A percentile compares a stretch with the other conserved stretches of the same genome.
Conservation (phyloP, 2,329 filamentous ascomycete species). For the Botrytis deweyae region DNA sequence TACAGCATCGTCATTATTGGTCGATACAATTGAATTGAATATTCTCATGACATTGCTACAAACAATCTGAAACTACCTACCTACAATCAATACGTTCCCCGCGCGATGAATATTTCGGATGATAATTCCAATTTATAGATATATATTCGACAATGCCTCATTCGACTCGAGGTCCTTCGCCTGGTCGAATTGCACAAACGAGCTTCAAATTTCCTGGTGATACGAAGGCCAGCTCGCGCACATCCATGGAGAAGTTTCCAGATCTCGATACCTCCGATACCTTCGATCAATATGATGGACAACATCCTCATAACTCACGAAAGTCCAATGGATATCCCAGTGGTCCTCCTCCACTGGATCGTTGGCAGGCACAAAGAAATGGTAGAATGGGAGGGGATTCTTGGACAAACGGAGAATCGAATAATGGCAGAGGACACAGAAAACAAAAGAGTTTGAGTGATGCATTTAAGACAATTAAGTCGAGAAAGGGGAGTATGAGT, state of each 20-base stretch:
- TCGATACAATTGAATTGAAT: background rate
- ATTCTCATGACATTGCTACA: slow-evolving; percentile 23
- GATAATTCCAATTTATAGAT: slow-evolving; percentile 3
- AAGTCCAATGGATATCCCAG: slow-evolving; percentile 35
- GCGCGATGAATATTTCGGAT: slow-evolving; percentile 13
- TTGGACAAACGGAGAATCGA: slow-evolving; percentile 32
- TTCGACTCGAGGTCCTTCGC: slow-evolving; percentile 44
- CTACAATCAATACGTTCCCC: slow-evolving; percentile 19
- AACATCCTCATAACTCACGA: slow-evolving; percentile 26
- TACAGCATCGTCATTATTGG: slow-evolving; percentile 10
- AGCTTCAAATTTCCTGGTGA: slow-evolving; percentile 38
- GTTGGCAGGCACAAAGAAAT: slow-evolving; percentile 62
- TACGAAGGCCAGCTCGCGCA: slow-evolving; percentile 29
- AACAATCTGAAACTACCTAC: slow-evolving; percentile 23
- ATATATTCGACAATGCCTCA: slow-evolving; percentile 42
- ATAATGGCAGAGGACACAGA: slow-evolving; percentile 48
- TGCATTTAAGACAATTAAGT: slow-evolving; percentile 80
- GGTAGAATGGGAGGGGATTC: slow-evolving; percentile 38
- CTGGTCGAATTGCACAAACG: slow-evolving; percentile 35
- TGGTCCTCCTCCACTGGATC: slow-evolving; percentile 44
- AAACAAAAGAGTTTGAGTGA: slow-evolving; percentile 86
- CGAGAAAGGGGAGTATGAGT: slow-evolving; percentile 79
- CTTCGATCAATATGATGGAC: slow-evolving; percentile 24
- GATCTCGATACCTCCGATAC: slow-evolving; percentile 47
- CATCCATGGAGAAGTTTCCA: slow-evolving; percentile 57